Conservation (phyloP, 176 grass and related monocot genomes). For the Aegilops tauschii region DNA sequence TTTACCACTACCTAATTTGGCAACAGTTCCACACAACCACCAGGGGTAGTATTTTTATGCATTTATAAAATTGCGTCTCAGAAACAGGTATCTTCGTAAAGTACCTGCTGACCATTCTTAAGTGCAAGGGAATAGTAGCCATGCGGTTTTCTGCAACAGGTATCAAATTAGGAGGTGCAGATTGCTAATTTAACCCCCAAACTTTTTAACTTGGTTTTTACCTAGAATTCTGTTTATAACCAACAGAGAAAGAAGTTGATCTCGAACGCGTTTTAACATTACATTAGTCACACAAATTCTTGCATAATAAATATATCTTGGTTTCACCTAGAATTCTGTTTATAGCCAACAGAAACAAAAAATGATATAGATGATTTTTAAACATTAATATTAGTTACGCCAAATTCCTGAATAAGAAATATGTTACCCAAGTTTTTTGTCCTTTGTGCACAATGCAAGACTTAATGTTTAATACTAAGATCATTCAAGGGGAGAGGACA, state of each 20-base stretch:
- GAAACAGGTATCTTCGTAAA: neutral
- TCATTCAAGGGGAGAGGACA: neutral
- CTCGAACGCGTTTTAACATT: neutral
- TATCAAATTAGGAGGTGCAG: neutral
- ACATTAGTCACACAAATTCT: neutral
- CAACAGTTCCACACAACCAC: neutral
- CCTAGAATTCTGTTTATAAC: neutral
- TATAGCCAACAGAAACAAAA: neutral
- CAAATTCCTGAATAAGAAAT: neutral
- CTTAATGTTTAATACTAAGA: neutral
- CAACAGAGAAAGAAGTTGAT: neutral
- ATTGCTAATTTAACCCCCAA: neutral
- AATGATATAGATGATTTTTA: neutral
- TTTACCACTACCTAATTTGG: neutral
- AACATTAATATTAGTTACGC: conserved; percentile 5
- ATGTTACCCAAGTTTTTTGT: neutral
- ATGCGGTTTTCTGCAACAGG: neutral
- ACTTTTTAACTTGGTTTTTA: neutral
- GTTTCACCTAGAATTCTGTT: neutral
- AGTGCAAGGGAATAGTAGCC: neutral
- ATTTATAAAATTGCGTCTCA: neutral
- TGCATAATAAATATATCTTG: neutral
- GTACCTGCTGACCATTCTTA: neutral
- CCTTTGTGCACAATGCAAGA: neutral
- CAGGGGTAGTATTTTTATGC: neutral